These are phyloP conservation scores for Saprolegnia diclina DNA, from an alignment of 352 stramenopile genomes.

Conservation along the genomic window DNA sequence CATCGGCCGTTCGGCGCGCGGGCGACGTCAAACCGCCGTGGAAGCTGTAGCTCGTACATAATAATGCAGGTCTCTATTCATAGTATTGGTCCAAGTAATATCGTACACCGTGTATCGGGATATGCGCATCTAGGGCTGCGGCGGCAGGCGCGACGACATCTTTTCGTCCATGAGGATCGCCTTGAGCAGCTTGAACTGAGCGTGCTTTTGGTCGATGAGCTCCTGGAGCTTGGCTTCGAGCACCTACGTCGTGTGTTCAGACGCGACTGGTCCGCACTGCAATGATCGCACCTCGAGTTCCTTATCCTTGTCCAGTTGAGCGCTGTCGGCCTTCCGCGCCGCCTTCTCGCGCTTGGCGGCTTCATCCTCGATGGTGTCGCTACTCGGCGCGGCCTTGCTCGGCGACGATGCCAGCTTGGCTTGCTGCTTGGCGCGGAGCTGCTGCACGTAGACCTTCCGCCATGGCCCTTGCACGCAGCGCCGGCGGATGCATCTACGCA, in stretches of 20 bases:
- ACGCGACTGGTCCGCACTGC: neutral
- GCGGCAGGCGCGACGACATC: conserved; percentile 5
- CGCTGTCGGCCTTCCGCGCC: neutral
- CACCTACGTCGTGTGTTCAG: conserved; percentile 1
- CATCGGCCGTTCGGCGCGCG: neutral
- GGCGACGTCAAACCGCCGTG: conserved; percentile 22
- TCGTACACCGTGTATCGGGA: neutral
- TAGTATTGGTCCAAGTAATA: neutral
- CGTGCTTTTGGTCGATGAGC: conserved; percentile 19
- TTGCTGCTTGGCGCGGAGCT: conserved; percentile 2
- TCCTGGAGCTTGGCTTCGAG: conserved; percentile 16
- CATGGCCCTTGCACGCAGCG: conserved; percentile 21
- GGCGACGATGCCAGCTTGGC: neutral
- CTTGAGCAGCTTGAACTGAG: conserved; percentile 25
- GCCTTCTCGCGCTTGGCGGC: neutral
- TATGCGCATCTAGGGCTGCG: neutral
- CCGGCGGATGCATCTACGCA: conserved; percentile 25
- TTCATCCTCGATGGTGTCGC: neutral
- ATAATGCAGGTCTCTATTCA: conserved; percentile 1
- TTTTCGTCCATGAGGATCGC: conserved; percentile 27
- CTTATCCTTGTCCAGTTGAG: conserved; percentile 8
- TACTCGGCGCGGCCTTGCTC: neutral
- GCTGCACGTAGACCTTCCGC: conserved; percentile 23
- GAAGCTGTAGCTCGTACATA: conserved; percentile 17
- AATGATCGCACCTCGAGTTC: conserved; percentile 4